Evolutionary conservation across 2,329 filamentous ascomycete genomes (phyloP), one percentile per base, ranked within the genome.

Genomic region (Metarhizium album): DNA sequence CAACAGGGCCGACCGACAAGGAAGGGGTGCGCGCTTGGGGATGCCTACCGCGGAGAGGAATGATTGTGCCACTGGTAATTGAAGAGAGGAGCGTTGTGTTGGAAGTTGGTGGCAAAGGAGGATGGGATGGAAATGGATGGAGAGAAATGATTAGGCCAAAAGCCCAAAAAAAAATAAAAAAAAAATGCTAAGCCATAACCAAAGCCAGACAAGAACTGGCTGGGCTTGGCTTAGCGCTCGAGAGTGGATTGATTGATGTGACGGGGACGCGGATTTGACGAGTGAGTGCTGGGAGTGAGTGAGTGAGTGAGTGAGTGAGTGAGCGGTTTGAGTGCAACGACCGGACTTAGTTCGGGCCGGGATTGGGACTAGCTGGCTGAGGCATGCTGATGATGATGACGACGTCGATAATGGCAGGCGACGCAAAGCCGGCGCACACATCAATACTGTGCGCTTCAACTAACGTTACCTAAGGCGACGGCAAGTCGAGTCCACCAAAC

Each of bases 31-130:
- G 42, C 20, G 42, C 23, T 40, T 14, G 42, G 29, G 40, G 24
- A 18, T 20, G 43, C 13, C 33, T 20, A 23, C 38, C 18, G 23
- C 29, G 4, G 35, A 38, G 29, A n/a, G 43, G 22, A 35, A 35
- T 35, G 35, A 47, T 31, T 43, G 43, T n/a, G n/a, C n/a, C n/a
- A n/a, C n/a, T n/a, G 42, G 22, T 46, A 8, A 46, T 46, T 33
- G 22, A 5, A 33, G 46, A n/a, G 40, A 50, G 23, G 18, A 23
- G 29, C 29, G 23, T 27, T 8, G 20, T 6, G 16, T n/a, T 45
- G 7, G 42, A 22, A 13, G 33, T 13, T 35, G 35, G 51, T 49
- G 47, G 47, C 43, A 38, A 45, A 47, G 43, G 43, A 52, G 43
- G 38, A 47, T 20, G 27, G 45, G 35, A 18, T 16, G 18, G 49